Base-by-base conservation (phyloP, 257 asterid species). In the Jacaranda mimosifolia region DNA sequence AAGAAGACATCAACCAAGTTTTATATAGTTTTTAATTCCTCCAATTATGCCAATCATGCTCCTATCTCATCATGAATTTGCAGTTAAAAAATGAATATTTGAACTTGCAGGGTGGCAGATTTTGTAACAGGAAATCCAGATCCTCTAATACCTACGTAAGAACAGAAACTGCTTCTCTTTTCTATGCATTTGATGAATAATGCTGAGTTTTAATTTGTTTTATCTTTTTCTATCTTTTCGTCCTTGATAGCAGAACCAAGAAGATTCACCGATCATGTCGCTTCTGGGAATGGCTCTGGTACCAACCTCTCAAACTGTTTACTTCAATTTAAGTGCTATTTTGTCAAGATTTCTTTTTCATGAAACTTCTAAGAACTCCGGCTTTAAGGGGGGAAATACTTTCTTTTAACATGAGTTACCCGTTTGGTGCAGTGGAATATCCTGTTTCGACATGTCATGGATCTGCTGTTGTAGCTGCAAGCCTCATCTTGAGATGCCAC, bases 231-330 rank as follows among this genome's bases (percentile, higher is more conserved):
- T 35, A 17, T 36, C 13, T 81, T 60, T 51, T 77, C 43, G n/a
- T 46, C 56, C 4, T 8, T 72, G 26, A 64, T 60, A 74, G 72
- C 90, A 92, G 97, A 79, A 79, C 78, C 57, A 87, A 80, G 79
- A 89, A 86, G 85, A 78, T 17, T 19, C 84, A 73, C 18, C 83
- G 81, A 79, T 86, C 91, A 55, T 76, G 87, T 43, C 80, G 90
- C 70, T 80, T 89, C 81, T 87, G 97, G 97, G 90, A 86, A 84
- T 86, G 93, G 93, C 80, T 90, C 76, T 87, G 97, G 97, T 92
- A 92, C 79, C 63, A 73, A 63, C 40, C 65, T 21, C 49, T 18
- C 3, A 43, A 26, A 51, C 77, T 35, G 63, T 38, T 6, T 18
- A 21, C 65, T 69, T 7, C 12, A 18, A 4, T n/a, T 62, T 15